Evolutionary conservation across 305 asterid species (phyloP).

Genomic region (Solanum hybrid): DNA sequence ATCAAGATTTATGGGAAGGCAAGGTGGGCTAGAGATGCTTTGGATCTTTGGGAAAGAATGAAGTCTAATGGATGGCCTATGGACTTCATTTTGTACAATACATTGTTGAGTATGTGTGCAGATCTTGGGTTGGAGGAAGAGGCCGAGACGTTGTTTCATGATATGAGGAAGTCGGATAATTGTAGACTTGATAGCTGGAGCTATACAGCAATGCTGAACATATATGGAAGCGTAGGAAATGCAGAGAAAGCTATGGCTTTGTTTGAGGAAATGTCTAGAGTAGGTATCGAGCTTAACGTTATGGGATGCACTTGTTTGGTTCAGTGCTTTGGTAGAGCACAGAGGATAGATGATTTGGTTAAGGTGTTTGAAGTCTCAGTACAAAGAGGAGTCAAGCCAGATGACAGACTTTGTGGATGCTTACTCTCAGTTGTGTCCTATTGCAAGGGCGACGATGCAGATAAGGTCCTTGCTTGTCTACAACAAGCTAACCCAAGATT

Average conservation of each 20-base stretch:
- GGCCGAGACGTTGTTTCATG: conserved; percentile 62
- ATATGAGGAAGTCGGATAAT: conserved; percentile 52
- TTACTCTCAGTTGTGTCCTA: conserved; percentile 67
- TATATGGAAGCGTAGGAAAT: conserved; percentile 72
- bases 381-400: conserved; percentile 61
- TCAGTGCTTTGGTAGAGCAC: conserved; percentile 76
- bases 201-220: conserved; percentile 83
- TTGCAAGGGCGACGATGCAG: conserved; percentile 50
- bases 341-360: conserved; percentile 64
- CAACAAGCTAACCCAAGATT: conserved; percentile 40
- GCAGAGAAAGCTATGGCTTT: conserved; percentile 72
- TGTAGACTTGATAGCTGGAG: conserved; percentile 79
- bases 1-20: conserved; percentile 89
- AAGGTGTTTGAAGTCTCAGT: conserved; percentile 43
- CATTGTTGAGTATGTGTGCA: conserved; percentile 92
- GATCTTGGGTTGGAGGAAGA: conserved; percentile 86
- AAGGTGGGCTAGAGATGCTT: conserved; percentile 85
- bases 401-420: conserved; percentile 82
- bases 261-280: conserved; percentile 60
- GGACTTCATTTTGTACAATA: conserved; percentile 73
- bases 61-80: conserved; percentile 76
- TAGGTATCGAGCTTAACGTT: conserved; percentile 52
- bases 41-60: conserved; percentile 87
- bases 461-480: conserved; percentile 61
- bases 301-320: conserved; percentile 96